Evolutionary conservation across 257 asterid species (phyloP), one percentile per base, ranked within the genome.

Genomic region (Linaria vulgaris): DNA sequence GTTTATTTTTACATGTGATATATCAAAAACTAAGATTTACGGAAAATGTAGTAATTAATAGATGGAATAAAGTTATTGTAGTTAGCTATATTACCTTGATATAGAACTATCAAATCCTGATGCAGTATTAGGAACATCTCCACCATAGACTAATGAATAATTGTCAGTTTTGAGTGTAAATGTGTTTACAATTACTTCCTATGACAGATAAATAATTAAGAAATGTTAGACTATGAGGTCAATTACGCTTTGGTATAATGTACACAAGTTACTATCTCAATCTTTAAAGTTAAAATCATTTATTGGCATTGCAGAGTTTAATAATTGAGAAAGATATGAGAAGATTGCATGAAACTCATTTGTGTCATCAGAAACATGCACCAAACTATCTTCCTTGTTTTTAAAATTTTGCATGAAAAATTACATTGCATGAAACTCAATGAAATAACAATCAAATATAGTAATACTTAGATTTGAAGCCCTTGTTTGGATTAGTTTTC

Each of bases 121-220:
- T 1, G 76, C 41, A 10, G 63, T 71, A 68, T 80, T 85, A 37
- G 82, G 77, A 67, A 78, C 72, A 31, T 74, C 23, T 56, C 83
- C 76, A 43, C 71, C 83, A 46, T 78, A 78, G 46, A 74, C 80
- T 49, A 78, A 44, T 50, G 83, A 75, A 64, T 78, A 74, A 39
- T 2, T 59, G 30, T 49, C 66, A 4, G 64, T 16, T 16, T 60
- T 5, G 5, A 60, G 70, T 17, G 25, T 38, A 56, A 74, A 75
- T 39, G 81, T 79, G 61, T 79, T 79, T 55, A 79, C 50, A 0
- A 68, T 9, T 8, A 69, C 56, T 39, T 82, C 84, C 79, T 79
- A 67, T 1, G 22, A 25, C 0, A 46, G 19, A 30, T 8, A 38
- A 1, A 4, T 9, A 21, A 0, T 16, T 9, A 57, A 7, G 8